Conservation (phyloP, 2,329 filamentous ascomycete species). For the Neopestalotiopsis rosae region DNA sequence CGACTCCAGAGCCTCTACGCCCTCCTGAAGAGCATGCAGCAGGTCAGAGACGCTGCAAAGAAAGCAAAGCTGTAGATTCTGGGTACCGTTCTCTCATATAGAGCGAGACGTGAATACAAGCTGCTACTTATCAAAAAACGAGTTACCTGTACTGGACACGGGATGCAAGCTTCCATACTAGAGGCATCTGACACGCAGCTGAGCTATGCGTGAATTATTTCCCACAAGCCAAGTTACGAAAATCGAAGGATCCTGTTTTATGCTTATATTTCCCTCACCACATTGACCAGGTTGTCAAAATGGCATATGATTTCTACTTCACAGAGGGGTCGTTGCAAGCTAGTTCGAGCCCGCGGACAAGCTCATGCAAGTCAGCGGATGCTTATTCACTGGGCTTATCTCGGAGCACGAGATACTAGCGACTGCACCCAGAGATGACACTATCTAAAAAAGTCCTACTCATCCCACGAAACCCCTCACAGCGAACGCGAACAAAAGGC, state of each 20-base stretch:
- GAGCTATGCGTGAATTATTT: conserved; percentile 6
- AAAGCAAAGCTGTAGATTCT: conserved; percentile 39
- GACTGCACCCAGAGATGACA: not conserved
- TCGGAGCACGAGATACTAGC: not conserved
- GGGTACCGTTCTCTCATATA: not conserved
- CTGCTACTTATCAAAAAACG: not conserved
- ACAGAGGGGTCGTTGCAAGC: not conserved
- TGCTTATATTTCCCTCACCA: conserved; percentile 9
- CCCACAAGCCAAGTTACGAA: not conserved
- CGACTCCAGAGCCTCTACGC: conserved; percentile 72
- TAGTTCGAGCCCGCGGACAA: not conserved
- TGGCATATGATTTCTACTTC: not conserved
- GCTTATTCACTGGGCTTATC: not conserved
- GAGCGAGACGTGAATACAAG: not conserved
- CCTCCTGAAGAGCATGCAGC: conserved; percentile 66
- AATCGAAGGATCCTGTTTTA: not conserved
- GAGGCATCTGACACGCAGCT: not conserved
- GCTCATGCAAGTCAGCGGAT: not conserved
- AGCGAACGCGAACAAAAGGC: not conserved
- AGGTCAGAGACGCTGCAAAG: conserved; percentile 47
- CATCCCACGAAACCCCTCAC: not conserved
- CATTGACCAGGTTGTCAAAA: not conserved
- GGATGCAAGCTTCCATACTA: not conserved
- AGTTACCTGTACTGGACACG: not conserved
- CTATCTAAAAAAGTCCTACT: not conserved